Conservation (phyloP, 306 rosid species). For the Begonia fuchsioides region DNA sequence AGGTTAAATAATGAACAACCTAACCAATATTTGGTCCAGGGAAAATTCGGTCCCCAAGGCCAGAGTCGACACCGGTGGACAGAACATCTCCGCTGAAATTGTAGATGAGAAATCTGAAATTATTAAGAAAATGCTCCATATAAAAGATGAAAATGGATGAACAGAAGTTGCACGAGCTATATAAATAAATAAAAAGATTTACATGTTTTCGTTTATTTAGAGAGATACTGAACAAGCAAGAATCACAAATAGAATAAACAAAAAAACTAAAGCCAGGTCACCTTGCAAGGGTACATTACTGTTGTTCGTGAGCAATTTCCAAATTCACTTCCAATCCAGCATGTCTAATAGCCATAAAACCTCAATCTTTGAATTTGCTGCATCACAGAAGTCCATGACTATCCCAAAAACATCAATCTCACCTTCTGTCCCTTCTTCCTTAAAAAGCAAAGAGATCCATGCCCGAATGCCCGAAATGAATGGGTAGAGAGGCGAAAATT, state of each 20-base stretch:
- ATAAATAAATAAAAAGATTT: background rate
- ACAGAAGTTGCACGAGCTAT: background rate
- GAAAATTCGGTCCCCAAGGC: too few relatives aligned
- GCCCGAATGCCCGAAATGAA: slow-evolving; percentile 67
- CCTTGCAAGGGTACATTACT: background rate
- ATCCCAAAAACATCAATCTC: slow-evolving; percentile 70
- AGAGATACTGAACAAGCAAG: slow-evolving; percentile 6
- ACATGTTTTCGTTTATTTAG: slow-evolving; percentile 10
- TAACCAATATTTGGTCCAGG: too few relatives aligned
- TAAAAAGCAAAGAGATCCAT: slow-evolving; percentile 86
- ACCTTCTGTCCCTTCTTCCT: slow-evolving; percentile 55
- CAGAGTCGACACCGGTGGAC: too few relatives aligned
- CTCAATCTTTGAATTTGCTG: slow-evolving; percentile 77
- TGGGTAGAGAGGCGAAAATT: slow-evolving; percentile 61
- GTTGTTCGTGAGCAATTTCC: too few relatives aligned
- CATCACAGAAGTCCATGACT: slow-evolving; percentile 90
- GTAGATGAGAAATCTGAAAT: too few relatives aligned
- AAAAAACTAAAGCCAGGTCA: background rate
- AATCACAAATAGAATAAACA: background rate
- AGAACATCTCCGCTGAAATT: too few relatives aligned
- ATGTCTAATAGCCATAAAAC: slow-evolving; percentile 80
- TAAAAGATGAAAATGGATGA: background rate
- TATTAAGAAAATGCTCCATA: background rate
- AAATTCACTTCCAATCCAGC: slow-evolving; percentile 97
- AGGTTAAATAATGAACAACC: too few relatives aligned